phyloP scores from a whole-genome alignment of 2,329 filamentous ascomycete species.

The Chaetomiaceae sp. region DNA sequence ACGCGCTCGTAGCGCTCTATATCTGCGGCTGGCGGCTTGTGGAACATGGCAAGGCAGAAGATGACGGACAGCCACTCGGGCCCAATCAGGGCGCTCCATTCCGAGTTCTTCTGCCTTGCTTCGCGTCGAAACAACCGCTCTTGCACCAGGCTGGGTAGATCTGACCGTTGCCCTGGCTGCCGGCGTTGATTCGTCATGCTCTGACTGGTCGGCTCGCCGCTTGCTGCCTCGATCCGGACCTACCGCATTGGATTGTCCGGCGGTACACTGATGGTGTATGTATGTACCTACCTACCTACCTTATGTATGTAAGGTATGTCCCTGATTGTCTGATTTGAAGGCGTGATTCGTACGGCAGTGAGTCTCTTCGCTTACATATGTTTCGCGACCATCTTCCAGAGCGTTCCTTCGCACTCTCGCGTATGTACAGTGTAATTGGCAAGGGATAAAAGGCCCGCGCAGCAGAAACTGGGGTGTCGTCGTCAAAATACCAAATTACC shows the following conservation, averaged over 20 bases:
- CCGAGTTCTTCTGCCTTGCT: background rate
- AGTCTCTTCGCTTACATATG: slow-evolving; percentile 16
- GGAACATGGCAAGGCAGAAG: background rate
- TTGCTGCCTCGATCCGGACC: slow-evolving; percentile 9
- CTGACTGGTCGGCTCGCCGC: background rate
- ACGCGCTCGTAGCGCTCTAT: no score
- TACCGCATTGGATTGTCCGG: no score
- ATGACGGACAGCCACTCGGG: background rate
- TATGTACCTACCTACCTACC: no score
- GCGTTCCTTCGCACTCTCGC: slow-evolving; percentile 14
- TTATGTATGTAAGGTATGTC: no score
- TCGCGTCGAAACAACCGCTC: background rate
- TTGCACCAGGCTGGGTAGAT: background rate
- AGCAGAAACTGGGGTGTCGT: no score
- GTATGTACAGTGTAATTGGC: no score
- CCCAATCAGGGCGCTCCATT: background rate
- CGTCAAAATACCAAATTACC: background rate
- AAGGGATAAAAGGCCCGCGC: no score
- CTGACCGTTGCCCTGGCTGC: background rate
- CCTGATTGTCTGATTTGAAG: no score
- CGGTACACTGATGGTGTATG: no score
- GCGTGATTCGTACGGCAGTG: no score
- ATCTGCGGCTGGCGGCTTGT: background rate
- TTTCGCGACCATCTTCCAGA: slow-evolving; percentile 8
- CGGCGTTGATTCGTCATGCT: slow-evolving; percentile 10